A percentile compares a stretch with the other conserved stretches of the same genome.
These are phyloP conservation scores for Lactarius psammicola DNA, from an alignment of 768 basidiomycete species.

Conservation along the genomic window DNA sequence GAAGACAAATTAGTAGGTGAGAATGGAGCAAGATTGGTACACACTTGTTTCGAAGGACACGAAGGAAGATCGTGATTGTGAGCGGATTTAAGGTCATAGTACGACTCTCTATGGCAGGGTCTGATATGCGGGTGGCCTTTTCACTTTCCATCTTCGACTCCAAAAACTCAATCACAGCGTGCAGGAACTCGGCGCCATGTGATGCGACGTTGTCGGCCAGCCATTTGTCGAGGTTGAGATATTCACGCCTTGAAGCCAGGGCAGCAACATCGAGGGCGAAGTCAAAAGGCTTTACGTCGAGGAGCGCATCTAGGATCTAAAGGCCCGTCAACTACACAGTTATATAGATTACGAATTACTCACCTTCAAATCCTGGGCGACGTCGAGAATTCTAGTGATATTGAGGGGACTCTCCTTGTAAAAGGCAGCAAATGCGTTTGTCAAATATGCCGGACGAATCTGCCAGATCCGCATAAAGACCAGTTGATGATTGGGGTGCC, in stretches of 20 bases:
- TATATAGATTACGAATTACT: constrained; percentile 28
- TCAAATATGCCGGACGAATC: constrained; percentile 80
- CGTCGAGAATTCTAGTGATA: constrained; percentile 91
- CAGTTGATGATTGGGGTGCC: constrained; percentile 92
- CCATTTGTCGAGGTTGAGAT: constrained; percentile 97
- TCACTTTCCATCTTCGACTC: constrained; percentile 93
- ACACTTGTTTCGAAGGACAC: constrained; percentile 81
- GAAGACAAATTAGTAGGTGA: constrained; percentile 14
- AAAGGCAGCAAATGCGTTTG: constrained; percentile 86
- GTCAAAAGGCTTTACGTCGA: constrained; percentile 84
- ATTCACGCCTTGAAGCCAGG: constrained; percentile 87
- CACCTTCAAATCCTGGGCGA: constrained; percentile 93
- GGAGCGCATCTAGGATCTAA: constrained; percentile 87
- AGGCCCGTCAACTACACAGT: neutral
- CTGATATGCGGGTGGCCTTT: constrained; percentile 70
- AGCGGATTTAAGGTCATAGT: constrained; percentile 87
- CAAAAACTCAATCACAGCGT: constrained; percentile 83
- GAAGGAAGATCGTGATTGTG: constrained; percentile 89
- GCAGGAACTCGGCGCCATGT: constrained; percentile 84
- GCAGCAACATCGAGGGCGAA: constrained; percentile 95
- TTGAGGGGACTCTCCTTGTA: constrained; percentile 91
- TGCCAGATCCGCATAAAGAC: constrained; percentile 98
- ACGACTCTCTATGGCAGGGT: constrained; percentile 70
- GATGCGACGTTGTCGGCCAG: constrained; percentile 79
- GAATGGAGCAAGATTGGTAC: constrained; percentile 32